Evolutionary conservation across 495 filamentous ascomycete species (phyloP), one percentile per base, ranked within the genome.

Genomic region (Trichoderma orchidacearum): DNA sequence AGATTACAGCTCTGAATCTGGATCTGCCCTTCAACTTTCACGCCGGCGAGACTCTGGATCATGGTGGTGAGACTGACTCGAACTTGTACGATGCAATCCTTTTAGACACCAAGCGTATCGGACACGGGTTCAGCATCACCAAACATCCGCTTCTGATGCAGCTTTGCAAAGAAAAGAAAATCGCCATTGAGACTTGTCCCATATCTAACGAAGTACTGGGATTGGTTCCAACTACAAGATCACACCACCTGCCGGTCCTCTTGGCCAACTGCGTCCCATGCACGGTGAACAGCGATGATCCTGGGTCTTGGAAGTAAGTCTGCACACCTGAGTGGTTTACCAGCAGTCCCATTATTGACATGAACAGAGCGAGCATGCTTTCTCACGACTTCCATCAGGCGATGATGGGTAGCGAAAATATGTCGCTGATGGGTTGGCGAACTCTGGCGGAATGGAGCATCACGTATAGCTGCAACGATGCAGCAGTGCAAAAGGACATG

Each of bases 11-110:
- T 57, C 75, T 84, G 60, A 76, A 75, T 7, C 70, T 93, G 6
- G 83, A 92, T 9, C 85, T 95, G 18, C 90, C 90, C 0, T 91
- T 92, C 70, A 81, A 89, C 62, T 90, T 95, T 68, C 90, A 95
- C 60, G 89, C 87, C 23, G 90, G 89, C 28, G 87, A 93, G 66
- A 85, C 81, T 21, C 76, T 89, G 0, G 84, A 87, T 31, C 54
- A 56, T 12, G 54, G 54, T 13, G 54, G 54, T 18, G 73, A 74
- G 17, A 78, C 82, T 4, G 87, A 93, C 56, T 77, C 84, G 32
- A 92, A 94, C 60, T 76, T 94, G 7, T 90, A 89, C 62, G 88
- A 92, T 64, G 88, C 86, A 0, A 78, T 94, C 27, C 71, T 90
- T 3, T 77, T 94, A 17, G 83, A 85, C 4, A 83, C 86, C 0